Evolutionary conservation across 768 basidiomycete genomes (phyloP), one percentile per base, ranked within the genome.

Genomic region (Thelephora aurantiotincta): DNA sequence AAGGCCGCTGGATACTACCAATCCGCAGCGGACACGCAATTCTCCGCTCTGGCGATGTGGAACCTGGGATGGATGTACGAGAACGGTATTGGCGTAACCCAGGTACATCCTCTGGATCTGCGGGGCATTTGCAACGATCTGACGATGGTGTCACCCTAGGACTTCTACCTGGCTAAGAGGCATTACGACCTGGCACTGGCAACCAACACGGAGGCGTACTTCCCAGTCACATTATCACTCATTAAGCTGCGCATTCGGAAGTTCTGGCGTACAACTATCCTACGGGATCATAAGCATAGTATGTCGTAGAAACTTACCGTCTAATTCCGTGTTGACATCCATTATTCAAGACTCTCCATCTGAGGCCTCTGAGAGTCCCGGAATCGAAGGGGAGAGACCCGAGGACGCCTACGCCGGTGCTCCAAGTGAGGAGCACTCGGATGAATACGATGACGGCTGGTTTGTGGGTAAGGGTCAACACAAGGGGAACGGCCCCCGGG

Each of bases 11-110:
- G 82, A 22, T 97, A 88, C 59, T 99, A 99, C 57, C 91, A 88
- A 58, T 84, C 87, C 26, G 96, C 96, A 3, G 90, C 88, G 2
- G 90, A 92, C 53, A 93, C 89, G 2, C 88, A 93, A 51, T 55
- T 84, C 56, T 96, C 91, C 55, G 91, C 96, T 1, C 69, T 98
- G 52, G 92, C 96, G 1, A 89, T 96, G 81, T 97, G 91, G 91
- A 96, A 97, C 58, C 66, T 98, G 11, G 96, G 94, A 1, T 97
- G 89, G 88, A 98, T 98, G 96, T 98, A 97, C 61, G 94, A 98
- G 66, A 89, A 91, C 55, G 96, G 96, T 0, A 62, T 87, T 18
- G 96, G 96, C 2, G 88, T 98, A 0, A 78, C 85, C 20, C 83
- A 86, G 72, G 89, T 87, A 51, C 52, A 67, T 52, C 43, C 26